Evolutionary conservation across 1,284 basidiomycete genomes (phyloP), one percentile per base, ranked within the genome.

Genomic region (Earliella scabrosa): DNA sequence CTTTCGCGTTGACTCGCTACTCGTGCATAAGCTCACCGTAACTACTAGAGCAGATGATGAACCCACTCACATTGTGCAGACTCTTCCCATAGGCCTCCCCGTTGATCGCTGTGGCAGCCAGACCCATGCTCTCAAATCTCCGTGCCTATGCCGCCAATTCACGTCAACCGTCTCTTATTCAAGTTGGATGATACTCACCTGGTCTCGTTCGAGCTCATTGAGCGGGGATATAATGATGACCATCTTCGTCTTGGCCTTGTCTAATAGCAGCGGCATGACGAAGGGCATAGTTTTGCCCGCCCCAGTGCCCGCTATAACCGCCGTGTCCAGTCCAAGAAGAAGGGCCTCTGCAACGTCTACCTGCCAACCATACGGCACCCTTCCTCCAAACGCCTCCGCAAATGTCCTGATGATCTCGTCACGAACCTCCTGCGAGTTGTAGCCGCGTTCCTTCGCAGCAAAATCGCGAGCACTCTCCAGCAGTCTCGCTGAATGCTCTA

Each of bases 251-350:
- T 44, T 51, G 56, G 36, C 27, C 23, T 54, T 49, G 11, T 51
- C 36, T 7, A 69, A 29, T 9, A 75, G 39, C 7, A 72, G 51
- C 2, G 69, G 71, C 57, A 74, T 54, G 36, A 70, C 63, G 52
- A 75, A 75, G 0, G 73, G 71, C 23, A 75, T 67, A 0, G 74
- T 76, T 51, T 76, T 75, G 3, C 72, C 72, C 0, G 66, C 55
- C 4, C 74, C 70, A 4, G 71, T 74, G 6, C 68, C 68, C 2
- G 73, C 71, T 45, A 75, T 68, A 0, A 75, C 68, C 11, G 69
- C 53, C 14, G 52, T 63, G 54, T 77, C 73, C 0, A 75, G 41
- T 2, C 72, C 69, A 1, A 75, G 59, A 0, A 71, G 32, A 4
- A 75, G 21, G 0, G 72, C 67, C 61, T 75, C 73, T 0, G 69